These are phyloP conservation scores for Kregervanrija pseudodelftensis DNA, from an alignment of 805 yeast species.

Conservation along the genomic window DNA sequence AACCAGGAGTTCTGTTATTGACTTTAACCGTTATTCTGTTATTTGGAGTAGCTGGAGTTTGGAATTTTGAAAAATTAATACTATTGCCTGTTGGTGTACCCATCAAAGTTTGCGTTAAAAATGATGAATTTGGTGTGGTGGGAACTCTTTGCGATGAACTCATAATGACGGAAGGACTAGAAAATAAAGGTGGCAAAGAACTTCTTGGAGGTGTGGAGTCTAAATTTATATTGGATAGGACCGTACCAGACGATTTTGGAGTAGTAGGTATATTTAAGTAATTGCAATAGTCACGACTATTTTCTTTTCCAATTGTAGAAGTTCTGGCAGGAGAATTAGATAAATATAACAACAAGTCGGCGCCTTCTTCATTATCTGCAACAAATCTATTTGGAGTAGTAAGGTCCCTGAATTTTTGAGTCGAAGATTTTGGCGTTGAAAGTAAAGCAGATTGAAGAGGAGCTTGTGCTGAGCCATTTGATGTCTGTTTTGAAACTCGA, in stretches of 20 bases:
- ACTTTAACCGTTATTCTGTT: constrained; percentile 7
- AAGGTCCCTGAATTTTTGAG: constrained; percentile 11
- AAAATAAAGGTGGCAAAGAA: constrained; percentile 14
- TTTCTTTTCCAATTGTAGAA: constrained; percentile 12
- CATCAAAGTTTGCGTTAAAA: constrained; percentile 7
- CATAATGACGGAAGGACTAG: constrained; percentile 16
- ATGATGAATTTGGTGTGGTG: constrained; percentile 10
- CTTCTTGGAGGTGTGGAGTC: constrained; percentile 23
- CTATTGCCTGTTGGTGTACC: constrained; percentile 11
- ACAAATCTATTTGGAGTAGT: constrained; percentile 25
- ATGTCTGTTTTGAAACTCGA: constrained; percentile 6
- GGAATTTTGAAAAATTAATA: constrained; percentile 8
- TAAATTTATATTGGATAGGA: constrained; percentile 13
- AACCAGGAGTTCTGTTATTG: constrained; percentile 50
- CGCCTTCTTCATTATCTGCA: constrained; percentile 52
- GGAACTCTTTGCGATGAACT: constrained; percentile 6
- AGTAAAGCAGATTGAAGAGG: constrained; percentile 21
- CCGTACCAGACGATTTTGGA: constrained; percentile 19
- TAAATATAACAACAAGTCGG: constrained; percentile 69
- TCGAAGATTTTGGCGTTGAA: constrained; percentile 26
- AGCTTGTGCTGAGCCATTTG: constrained; percentile 13
- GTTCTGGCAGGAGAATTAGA: constrained; percentile 65
- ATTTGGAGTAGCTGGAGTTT: constrained; percentile 28
- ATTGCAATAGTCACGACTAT: constrained; percentile 3
- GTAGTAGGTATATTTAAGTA: constrained; percentile 23